Conservation (phyloP, 2,329 filamentous ascomycete species). For the Teratosphaeria destructans region DNA sequence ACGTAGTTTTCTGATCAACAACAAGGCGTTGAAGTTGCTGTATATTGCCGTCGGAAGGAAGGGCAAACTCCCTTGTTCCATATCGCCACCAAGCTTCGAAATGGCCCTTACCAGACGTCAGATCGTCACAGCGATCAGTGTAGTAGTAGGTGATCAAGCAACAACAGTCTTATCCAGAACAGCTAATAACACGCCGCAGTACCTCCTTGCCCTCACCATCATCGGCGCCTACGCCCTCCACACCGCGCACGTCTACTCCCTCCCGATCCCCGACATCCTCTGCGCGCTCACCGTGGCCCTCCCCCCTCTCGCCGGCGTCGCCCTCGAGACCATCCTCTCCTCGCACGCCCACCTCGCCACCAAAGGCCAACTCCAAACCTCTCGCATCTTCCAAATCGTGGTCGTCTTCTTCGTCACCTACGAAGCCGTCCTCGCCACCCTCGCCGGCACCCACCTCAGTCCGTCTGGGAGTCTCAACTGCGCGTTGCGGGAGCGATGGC, state of each 20-base stretch:
- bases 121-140: conserved; percentile 7
- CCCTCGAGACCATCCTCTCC: conserved; percentile 30
- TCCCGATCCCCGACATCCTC: conserved; percentile 34
- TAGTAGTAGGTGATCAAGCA: conserved; percentile 4
- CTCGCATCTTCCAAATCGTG: conserved; percentile 24
- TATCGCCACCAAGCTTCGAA: background rate
- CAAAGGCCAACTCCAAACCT: conserved; percentile 14
- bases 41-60: background rate
- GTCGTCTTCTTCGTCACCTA: conserved; percentile 31
- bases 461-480: conserved; percentile 38
- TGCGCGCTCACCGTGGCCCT: conserved; percentile 32
- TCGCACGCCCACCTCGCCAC: conserved; percentile 20
- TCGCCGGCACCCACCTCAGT: conserved; percentile 33
- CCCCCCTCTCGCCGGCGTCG: conserved; percentile 32
- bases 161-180: background rate
- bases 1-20: background rate
- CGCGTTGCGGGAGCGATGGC: conserved; percentile 48
- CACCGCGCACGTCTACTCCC: conserved; percentile 23
- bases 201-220: conserved; percentile 30
- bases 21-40: background rate
- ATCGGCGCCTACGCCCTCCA: conserved; percentile 29
- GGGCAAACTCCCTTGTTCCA: background rate
- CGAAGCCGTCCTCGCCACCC: conserved; percentile 34
- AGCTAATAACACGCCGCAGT: conserved; percentile 20
- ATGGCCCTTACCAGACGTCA: conserved; percentile 7